These are phyloP conservation scores for Microbotryum saponariae DNA, from an alignment of 1,284 basidiomycete species.

Conservation along the genomic window DNA sequence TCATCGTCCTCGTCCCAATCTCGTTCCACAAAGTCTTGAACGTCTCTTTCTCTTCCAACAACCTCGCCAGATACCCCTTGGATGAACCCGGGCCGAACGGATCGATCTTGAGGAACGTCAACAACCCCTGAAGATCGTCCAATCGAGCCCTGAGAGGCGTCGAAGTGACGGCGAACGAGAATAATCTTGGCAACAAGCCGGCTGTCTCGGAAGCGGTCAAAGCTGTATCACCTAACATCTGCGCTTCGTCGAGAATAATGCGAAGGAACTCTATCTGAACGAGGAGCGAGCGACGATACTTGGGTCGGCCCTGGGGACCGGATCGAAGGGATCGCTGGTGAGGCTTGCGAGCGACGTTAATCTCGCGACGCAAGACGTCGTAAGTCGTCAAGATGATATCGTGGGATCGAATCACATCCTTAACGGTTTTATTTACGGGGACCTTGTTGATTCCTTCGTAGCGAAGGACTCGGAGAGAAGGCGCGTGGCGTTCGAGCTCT, in stretches of 20 bases:
- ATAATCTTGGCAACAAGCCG: constrained; percentile 30
- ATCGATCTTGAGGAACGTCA: constrained; percentile 30
- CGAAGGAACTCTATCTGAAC: constrained; percentile 34
- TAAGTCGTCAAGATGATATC: constrained; percentile 35
- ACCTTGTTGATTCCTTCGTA: constrained; percentile 27
- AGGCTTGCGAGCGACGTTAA: constrained; percentile 31
- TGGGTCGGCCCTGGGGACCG: neutral
- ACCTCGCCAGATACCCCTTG: constrained; percentile 6
- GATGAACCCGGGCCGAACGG: constrained; percentile 12
- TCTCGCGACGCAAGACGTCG: constrained; percentile 29
- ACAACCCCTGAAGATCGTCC: constrained; percentile 29
- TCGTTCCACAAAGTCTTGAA: constrained; percentile 24
- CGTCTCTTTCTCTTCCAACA: constrained; percentile 23
- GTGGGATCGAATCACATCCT: constrained; percentile 12
- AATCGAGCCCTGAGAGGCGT: constrained; percentile 34
- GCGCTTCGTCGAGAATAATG: constrained; percentile 35
- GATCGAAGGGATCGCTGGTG: constrained; percentile 17
- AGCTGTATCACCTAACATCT: constrained; percentile 22
- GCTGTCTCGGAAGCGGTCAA: constrained; percentile 30
- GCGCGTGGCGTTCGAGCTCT: constrained; percentile 34
- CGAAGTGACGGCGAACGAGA: constrained; percentile 32
- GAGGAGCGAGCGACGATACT: constrained; percentile 25
- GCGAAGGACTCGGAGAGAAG: constrained; percentile 31
- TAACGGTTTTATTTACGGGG: neutral
- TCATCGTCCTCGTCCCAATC: constrained; percentile 32